A percentile compares a stretch with the other conserved stretches of the same genome.
Conservation (phyloP, 345 rosid species). For the Capsella bursapastoris region DNA sequence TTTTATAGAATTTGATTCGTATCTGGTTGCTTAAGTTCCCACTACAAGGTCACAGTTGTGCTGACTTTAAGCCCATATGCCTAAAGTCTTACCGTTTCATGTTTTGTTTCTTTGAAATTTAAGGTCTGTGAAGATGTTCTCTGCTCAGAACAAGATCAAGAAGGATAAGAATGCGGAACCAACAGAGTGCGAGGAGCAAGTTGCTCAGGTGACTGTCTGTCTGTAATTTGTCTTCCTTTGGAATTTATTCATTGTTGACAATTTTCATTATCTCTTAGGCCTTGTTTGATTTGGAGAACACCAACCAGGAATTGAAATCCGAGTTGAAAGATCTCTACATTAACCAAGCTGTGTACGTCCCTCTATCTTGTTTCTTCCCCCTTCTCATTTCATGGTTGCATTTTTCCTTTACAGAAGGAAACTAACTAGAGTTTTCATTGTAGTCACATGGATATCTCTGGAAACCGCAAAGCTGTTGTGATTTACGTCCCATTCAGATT, state of each 20-base stretch:
- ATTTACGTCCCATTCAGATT: constrained; percentile 82
- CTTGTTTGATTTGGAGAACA: constrained; percentile 80
- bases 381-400: background rate
- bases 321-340: constrained; percentile 87
- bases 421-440: constrained; percentile 3
- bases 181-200: constrained; percentile 82
- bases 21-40: background rate
- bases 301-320: constrained; percentile 80
- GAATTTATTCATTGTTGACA: background rate
- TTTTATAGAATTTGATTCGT: background rate
- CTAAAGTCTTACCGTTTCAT: background rate
- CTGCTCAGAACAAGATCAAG: constrained; percentile 82
- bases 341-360: constrained; percentile 69
- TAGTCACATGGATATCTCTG: constrained; percentile 82
- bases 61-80: background rate
- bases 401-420: background rate
- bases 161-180: constrained; percentile 84
- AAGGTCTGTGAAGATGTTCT: constrained; percentile 73
- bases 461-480: constrained; percentile 86
- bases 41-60: background rate
- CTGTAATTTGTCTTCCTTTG: background rate
- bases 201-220: constrained; percentile 64
- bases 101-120: background rate
- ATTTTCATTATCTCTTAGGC: constrained; percentile 50
- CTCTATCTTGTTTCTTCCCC: constrained; percentile 30